Evolutionary conservation across 768 basidiomycete genomes (phyloP), one percentile per base, ranked within the genome.

Genomic region (Pleurotus djamor): DNA sequence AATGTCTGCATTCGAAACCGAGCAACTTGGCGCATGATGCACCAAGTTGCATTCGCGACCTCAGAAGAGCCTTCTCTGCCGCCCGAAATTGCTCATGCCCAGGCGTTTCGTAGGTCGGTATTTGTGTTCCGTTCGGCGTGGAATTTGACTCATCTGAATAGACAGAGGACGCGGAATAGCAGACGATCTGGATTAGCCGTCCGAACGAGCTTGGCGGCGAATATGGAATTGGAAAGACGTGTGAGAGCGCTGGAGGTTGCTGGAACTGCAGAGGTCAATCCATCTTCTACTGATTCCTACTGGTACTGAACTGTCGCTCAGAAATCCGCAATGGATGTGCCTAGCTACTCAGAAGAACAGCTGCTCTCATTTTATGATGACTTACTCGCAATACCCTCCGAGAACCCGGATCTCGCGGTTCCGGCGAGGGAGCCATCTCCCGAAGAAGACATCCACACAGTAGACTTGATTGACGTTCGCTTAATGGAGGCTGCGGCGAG

Each of bases 351-450:
- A 1, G 81, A 83, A 61, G 72, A 75, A 16, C 78, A 79, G 8
- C 66, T 83, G 4, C 44, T 76, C 47, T 57, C 66, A 1, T 61
- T 83, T 47, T 83, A 83, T 60, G 73, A 79, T 58, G 78, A 81
- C 58, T 66, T 82, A 16, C 72, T 81, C 21, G 72, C 75, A 17
- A 67, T 76, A 33, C 71, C 71, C 14, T 49, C 59, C 3, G 14
- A 60, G 14, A 59, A 68, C 48, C 5, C 43, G 2, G 45, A 61
- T 41, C 1, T 12, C 16, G 12, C 17, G 14, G 21, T 16, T 9
- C 17, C 28, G 10, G 17, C 33, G 4, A 36, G 28, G 12, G n/a
- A 16, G 54, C 10, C 72, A 70, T 55, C 37, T 43, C 58, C 52
- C 6, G 68, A 74, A 41, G 65, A 72, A 63, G 79, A 80, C 60